Percentiles rank a stretch among this genome's conserved stretches.
Evolutionary conservation across 805 yeast species (phyloP).

Genomic region (Barnettozyma populi): DNA sequence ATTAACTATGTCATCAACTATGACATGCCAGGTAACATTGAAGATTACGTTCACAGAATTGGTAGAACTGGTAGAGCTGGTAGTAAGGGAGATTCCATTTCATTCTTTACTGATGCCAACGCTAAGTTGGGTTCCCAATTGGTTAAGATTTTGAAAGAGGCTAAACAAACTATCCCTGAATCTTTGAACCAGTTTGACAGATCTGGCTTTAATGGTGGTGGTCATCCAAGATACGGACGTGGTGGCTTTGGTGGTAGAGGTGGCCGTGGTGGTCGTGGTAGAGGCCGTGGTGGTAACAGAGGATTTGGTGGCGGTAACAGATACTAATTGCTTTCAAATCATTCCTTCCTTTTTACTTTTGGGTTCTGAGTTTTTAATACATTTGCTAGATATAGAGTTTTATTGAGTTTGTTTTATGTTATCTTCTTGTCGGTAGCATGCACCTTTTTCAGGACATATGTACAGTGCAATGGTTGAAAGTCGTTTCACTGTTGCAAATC

Average conservation of each 20-base stretch:
- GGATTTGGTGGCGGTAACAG: conserved; percentile 20
- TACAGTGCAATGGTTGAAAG: too few relatives aligned
- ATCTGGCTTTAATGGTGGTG: conserved; percentile 66
- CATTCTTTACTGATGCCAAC: conserved; percentile 87
- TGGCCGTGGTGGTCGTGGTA: conserved; percentile 30
- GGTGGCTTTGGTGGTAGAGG: conserved; percentile 33
- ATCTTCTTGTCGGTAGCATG: too few relatives aligned
- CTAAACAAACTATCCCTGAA: conserved; percentile 84
- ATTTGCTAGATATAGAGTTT: not conserved
- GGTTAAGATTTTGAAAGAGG: conserved; percentile 88
- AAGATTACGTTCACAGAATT: conserved; percentile 98
- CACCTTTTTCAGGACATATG: too few relatives aligned
- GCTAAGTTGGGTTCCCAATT: conserved; percentile 85
- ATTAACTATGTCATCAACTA: conserved; percentile 86
- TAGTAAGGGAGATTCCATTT: conserved; percentile 89
- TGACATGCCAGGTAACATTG: conserved; percentile 94
- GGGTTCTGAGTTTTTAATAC: not conserved
- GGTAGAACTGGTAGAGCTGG: conserved; percentile 99
- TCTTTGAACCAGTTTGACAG: conserved; percentile 72
- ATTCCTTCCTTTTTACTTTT: not conserved
- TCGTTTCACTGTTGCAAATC: too few relatives aligned
- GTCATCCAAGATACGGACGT: conserved; percentile 37
- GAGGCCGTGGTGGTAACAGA: conserved; percentile 12
- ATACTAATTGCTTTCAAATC: conserved; percentile 1
- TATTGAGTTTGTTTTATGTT: too few relatives aligned